These are phyloP conservation scores for Thalassiosira mediterranea DNA, from an alignment of 352 stramenopile species.

Conservation along the genomic window DNA sequence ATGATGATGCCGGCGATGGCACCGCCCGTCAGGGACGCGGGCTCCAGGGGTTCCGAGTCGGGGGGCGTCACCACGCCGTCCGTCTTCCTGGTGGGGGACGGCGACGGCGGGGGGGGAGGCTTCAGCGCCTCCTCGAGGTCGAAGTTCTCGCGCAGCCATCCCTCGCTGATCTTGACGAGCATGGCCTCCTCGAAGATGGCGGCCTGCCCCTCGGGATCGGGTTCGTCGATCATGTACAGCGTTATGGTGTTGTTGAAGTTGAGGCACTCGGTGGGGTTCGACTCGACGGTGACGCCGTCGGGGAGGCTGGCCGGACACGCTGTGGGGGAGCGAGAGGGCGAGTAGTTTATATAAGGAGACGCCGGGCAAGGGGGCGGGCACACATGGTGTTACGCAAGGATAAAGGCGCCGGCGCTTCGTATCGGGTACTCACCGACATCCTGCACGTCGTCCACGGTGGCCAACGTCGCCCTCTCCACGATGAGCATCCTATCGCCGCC, in stretches of 20 bases:
- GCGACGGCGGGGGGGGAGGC: slow-evolving; percentile 7
- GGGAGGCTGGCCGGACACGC: slow-evolving; percentile 19
- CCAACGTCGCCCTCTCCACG: slow-evolving; percentile 17
- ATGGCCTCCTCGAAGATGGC: slow-evolving; percentile 28
- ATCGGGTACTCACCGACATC: slow-evolving; percentile 42
- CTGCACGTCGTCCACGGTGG: slow-evolving; percentile 29
- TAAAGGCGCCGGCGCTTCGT: neutral
- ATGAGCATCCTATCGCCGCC: slow-evolving; percentile 16
- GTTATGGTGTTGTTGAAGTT: slow-evolving; percentile 37
- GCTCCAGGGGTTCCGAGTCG: slow-evolving; percentile 1
- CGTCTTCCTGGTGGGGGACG: neutral
- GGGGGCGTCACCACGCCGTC: neutral
- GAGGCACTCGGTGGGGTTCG: slow-evolving; percentile 25
- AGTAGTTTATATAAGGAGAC: neutral
- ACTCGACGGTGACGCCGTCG: neutral
- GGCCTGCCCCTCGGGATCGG: slow-evolving; percentile 2
- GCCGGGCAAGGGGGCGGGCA: neutral
- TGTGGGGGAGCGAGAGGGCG: slow-evolving; percentile 8
- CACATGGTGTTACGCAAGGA: neutral
- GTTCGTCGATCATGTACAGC: slow-evolving; percentile 28
- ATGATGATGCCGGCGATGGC: neutral
- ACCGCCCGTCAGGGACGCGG: neutral
- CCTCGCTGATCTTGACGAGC: slow-evolving; percentile 22
- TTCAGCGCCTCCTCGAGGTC: slow-evolving; percentile 30
- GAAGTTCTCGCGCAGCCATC: slow-evolving; percentile 43